A percentile compares a stretch with the other conserved stretches of the same genome.
phyloP scores from a whole-genome alignment of 2,329 filamentous ascomycete species.

The Cephalotrichum gorgonifer region DNA sequence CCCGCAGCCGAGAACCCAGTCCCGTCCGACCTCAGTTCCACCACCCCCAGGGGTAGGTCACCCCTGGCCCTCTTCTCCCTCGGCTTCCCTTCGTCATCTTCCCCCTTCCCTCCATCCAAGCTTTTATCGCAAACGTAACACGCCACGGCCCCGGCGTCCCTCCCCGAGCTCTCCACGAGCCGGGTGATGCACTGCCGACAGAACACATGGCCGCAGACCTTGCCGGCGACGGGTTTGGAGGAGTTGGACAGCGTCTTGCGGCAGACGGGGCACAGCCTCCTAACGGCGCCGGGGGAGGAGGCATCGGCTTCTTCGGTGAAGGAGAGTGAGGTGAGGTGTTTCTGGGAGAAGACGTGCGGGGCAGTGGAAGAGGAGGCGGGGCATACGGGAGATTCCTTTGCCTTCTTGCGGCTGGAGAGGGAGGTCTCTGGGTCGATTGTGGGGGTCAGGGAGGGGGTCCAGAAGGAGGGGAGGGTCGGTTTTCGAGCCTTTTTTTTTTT shows the following conservation, averaged over 20 bases:
- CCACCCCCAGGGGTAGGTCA: conserved; percentile 58
- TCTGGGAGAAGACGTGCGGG: conserved; percentile 67
- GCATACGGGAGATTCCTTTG: conserved; percentile 63
- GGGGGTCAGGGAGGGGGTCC: conserved; percentile 80
- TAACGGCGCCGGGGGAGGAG: conserved; percentile 29
- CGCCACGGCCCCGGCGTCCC: conserved; percentile 21
- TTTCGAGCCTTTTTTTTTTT: conserved; percentile 41
- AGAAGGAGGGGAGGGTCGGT: conserved; percentile 73
- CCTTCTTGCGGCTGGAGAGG: conserved; percentile 45
- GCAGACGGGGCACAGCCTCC: conserved; percentile 68
- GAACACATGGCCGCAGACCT: conserved; percentile 84
- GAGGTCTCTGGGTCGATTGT: conserved; percentile 32
- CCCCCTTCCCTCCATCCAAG: conserved; percentile 24
- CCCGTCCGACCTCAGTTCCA: conserved; percentile 74
- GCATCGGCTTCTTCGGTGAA: conserved; percentile 60
- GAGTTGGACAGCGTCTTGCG: conserved; percentile 74
- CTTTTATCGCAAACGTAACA: conserved; percentile 87
- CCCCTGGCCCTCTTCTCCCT: conserved; percentile 37
- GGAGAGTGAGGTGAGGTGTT: conserved; percentile 62
- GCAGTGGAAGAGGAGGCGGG: conserved; percentile 59
- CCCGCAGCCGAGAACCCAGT: conserved; percentile 91
- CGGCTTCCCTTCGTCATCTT: conserved; percentile 13
- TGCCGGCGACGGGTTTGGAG: conserved; percentile 70
- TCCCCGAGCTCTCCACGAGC: conserved; percentile 46
- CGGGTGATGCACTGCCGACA: conserved; percentile 58